Base-by-base conservation (phyloP, 1,284 basidiomycete species). In the Fomes fomentarius region DNA sequence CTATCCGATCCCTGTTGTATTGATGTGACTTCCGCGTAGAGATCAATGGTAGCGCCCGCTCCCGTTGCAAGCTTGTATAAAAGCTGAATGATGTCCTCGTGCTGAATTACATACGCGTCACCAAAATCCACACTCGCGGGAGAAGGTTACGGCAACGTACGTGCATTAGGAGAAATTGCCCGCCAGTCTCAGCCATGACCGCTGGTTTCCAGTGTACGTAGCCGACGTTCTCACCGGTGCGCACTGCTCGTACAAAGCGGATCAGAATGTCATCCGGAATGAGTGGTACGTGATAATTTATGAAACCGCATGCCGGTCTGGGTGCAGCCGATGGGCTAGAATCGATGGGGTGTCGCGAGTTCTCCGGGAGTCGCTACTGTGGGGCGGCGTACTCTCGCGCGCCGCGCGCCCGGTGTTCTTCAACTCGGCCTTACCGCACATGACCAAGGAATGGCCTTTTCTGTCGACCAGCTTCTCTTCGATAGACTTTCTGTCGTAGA, bases 111-210 rank as follows among this genome's bases (percentile, higher is more conserved):
- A 3, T 12, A 37, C n/a, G 54, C 15, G 14, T 2, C 17, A 24
- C 11, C 11, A 40, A 5, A 10, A 40, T 17, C 9, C 11, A 12
- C 21, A 35, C 12, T 24, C 21, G 25, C 33, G 19, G 26, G 38
- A 8, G 30, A n/a, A 35, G 12, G 44, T 49, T 44, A 24, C 49
- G 53, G 38, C 37, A 4, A 41, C 65, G 56, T 55, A 70, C 66
- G 47, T 69, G 63, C 54, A 66, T 61, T 47, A 83, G 64, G 40
- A 78, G 64, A 58, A 82, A 83, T 19, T 81, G 76, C 1, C 77
- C 82, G 6, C 82, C 82, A 0, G 78, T 76, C 55, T 83, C 82
- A 48, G 74, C 68, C 53, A 85, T 74, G 6, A 84, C 73, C 26
- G 79, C 77, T 47, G 81, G 74, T 53, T 74, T 72, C 80, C 82